phyloP scores from a whole-genome alignment of 345 rosid genomes.

The Citrus glauca region DNA sequence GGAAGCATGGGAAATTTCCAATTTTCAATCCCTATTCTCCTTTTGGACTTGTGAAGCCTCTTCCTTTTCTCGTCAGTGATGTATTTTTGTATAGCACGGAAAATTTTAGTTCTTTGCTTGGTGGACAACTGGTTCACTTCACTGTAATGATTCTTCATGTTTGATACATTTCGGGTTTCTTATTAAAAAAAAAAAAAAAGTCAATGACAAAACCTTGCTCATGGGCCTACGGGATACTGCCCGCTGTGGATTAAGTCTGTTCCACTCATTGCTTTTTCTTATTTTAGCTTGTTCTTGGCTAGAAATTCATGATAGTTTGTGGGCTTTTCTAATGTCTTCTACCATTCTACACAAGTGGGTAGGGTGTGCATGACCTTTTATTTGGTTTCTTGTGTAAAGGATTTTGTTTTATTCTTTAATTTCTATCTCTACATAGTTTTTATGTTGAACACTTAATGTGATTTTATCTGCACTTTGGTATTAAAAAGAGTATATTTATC shows the following conservation, averaged over 20 bases:
- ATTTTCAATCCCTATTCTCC: neutral
- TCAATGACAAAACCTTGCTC: neutral
- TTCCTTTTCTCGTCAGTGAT: neutral
- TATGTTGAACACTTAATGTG: neutral
- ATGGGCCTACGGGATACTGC: neutral
- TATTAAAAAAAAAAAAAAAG: too few species aligned
- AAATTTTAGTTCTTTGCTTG: too few species aligned
- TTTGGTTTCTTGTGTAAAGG: neutral
- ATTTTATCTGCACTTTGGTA: neutral
- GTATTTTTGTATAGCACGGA: neutral
- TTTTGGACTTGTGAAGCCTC: neutral
- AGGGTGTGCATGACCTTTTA: neutral
- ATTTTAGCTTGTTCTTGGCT: neutral
- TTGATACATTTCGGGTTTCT: too few species aligned
- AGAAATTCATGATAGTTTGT: neutral
- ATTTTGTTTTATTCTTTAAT: neutral
- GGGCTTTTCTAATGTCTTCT: neutral
- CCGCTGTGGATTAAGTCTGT: neutral
- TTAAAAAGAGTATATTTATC: neutral
- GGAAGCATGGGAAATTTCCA: neutral
- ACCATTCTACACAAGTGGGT: neutral
- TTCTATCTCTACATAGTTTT: neutral
- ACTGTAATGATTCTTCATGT: too few species aligned
- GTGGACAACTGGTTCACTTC: too few species aligned
- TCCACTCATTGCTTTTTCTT: neutral